A percentile compares a stretch with the other conserved stretches of the same genome.
Conservation (phyloP, 106 monocot species). For the Platanthera zijinensis region DNA sequence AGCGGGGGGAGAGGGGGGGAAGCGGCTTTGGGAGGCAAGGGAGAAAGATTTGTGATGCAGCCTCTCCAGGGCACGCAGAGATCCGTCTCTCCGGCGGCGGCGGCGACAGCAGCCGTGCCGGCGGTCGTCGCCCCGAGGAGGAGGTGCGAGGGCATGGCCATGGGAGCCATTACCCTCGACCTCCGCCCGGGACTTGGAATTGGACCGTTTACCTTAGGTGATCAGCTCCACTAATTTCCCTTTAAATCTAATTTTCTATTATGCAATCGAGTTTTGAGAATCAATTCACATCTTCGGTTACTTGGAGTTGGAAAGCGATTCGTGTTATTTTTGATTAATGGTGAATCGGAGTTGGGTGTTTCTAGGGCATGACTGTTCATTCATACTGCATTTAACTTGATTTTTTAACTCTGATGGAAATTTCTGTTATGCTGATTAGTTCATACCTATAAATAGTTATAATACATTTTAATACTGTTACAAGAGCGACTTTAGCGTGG, state of each 20-base stretch:
- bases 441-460: too few relatives aligned
- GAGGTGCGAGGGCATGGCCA: conserved; percentile 89
- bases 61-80: conserved; percentile 24
- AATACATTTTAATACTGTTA: too few relatives aligned
- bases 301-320: neutral
- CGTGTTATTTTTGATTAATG: too few relatives aligned
- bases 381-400: too few relatives aligned
- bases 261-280: neutral
- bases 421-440: too few relatives aligned
- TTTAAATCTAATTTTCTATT: neutral
- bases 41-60: conserved; percentile 17
- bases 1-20: neutral
- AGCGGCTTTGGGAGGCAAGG: neutral
- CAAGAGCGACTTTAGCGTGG: too few relatives aligned
- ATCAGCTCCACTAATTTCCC: neutral
- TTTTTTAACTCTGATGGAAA: too few relatives aligned
- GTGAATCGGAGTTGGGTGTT: too few relatives aligned
- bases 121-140: conserved; percentile 28
- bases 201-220: conserved; percentile 19
- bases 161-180: conserved; percentile 96
- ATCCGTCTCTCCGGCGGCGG: conserved; percentile 14
- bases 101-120: conserved; percentile 11
- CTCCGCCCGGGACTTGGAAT: conserved; percentile 77
- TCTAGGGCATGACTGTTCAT: too few relatives aligned
- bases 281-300: neutral